Conservation (phyloP, 441 rosid species). For the Pelargonium fulgidum region DNA sequence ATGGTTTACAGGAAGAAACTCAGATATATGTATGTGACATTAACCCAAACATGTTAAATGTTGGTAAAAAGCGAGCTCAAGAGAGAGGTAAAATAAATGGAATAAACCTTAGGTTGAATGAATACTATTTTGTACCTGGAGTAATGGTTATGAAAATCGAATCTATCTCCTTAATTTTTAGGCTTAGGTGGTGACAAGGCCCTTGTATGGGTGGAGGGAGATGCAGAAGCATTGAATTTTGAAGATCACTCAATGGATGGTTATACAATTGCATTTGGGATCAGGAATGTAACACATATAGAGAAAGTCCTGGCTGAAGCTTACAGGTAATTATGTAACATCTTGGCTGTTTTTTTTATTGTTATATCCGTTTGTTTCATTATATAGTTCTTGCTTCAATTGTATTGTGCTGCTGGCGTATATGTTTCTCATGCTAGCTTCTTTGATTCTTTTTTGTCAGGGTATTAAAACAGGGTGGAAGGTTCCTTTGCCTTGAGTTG, state of each 20-base stretch:
- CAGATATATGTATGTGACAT: constrained; percentile 77
- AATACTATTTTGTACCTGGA: background rate
- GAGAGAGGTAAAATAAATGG: constrained; percentile 55
- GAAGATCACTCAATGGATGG: constrained; percentile 77
- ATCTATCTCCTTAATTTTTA: constrained; percentile 22
- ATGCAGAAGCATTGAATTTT: constrained; percentile 82
- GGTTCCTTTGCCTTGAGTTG: constrained; percentile 87
- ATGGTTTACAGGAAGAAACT: constrained; percentile 64
- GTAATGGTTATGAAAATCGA: background rate
- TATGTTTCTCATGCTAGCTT: background rate
- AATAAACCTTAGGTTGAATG: background rate
- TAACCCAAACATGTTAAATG: constrained; percentile 81
- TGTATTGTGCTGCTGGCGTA: background rate
- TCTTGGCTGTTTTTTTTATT: background rate
- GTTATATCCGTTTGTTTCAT: background rate
- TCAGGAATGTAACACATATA: constrained; percentile 91
- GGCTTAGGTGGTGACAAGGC: constrained; percentile 56
- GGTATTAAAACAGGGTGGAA: constrained; percentile 85
- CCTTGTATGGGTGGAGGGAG: constrained; percentile 82
- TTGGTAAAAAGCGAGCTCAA: constrained; percentile 69
- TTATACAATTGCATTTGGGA: constrained; percentile 91
- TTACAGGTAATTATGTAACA: constrained; percentile 41
- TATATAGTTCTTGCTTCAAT: background rate
- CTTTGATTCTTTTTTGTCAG: constrained; percentile 31
- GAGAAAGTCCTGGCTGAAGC: constrained; percentile 91